Evolutionary conservation across 176 grass and related monocot genomes (phyloP), one percentile per base, ranked within the genome.

Genomic region (Zoysia japonica): DNA sequence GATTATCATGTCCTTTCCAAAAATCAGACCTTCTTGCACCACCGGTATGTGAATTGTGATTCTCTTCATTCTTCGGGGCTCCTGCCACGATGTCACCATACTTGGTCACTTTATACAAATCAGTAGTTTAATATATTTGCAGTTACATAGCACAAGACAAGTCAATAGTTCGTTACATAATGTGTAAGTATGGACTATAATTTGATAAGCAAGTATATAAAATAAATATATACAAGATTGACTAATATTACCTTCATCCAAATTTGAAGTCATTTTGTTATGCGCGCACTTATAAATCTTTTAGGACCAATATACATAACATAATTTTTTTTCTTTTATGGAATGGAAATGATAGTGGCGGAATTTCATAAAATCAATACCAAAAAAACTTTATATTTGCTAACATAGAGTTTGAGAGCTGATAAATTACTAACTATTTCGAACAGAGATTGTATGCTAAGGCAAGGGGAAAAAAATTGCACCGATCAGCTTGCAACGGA

Each of bases 1-100:
- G 84, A 88, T 81, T 79, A 83, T 47, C 71, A 83, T 94, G 89
- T 48, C 95, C 89, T 81, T 84, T 98, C 95, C 95, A 98, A 80
- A 94, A 91, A 89, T 85, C 83, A 62, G 36, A 61, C 68, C 73
- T 87, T 80, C 84, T 87, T 77, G 68, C 51, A 72, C 73, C 86
- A 36, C 87, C 88, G 39, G 54, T 67, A 68, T 83, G 48, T 82
- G 92, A 98, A 75, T 44, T 94, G 80, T 85, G 88, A 82, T 90
- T 77, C 69, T 62, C 80, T 43, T 91, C 80, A 56, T 78, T 48
- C 88, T 8, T 71, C 67, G 42, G 67, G 41, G 52, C 72, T 78
- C 64, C 91, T 93, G 86, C 40, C 64, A 79, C 45, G 65, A 38
- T 56, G 4, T 78, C 67, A 86, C 20, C 63, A 68, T 43, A 84